Evolutionary conservation across 352 stramenopile genomes (phyloP).

Genomic region (Globisporangium parvum): DNA sequence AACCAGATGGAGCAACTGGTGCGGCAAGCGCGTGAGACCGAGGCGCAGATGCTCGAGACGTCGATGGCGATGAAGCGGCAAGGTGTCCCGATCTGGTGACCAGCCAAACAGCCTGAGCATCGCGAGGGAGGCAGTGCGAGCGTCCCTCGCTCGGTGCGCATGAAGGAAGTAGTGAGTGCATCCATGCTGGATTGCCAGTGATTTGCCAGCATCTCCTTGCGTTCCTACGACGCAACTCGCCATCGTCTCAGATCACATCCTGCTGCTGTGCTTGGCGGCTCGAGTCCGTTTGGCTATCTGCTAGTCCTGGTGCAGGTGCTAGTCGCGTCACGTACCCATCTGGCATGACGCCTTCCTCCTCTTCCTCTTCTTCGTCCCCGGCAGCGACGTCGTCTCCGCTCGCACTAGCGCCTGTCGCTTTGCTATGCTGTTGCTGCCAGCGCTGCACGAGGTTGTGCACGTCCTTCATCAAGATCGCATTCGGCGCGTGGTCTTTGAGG

Average conservation of each 20-base stretch:
- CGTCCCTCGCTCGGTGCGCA: neutral
- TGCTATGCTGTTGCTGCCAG: constrained; percentile 41
- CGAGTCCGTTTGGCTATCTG: too few relatives aligned
- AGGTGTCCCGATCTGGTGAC: constrained; percentile 27
- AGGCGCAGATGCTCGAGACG: constrained; percentile 62
- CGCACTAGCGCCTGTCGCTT: neutral
- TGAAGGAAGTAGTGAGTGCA: too few relatives aligned
- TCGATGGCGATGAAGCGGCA: constrained; percentile 43
- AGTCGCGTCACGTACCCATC: too few relatives aligned
- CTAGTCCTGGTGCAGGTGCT: too few relatives aligned
- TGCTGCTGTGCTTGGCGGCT: neutral
- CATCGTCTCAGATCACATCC: constrained; percentile 1
- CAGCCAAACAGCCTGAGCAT: neutral
- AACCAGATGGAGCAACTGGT: constrained; percentile 68
- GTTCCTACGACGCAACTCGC: too few relatives aligned
- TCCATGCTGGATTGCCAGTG: too few relatives aligned
- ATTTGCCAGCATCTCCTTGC: too few relatives aligned
- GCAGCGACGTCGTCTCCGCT: neutral
- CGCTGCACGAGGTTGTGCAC: constrained; percentile 73
- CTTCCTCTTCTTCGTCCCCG: neutral
- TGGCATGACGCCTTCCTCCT: neutral
- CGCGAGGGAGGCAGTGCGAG: neutral
- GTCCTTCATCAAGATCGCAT: constrained; percentile 70
- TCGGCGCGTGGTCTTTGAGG: constrained; percentile 53
- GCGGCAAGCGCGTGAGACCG: constrained; percentile 57